A percentile compares a stretch with the other conserved stretches of the same genome.
Conservation (phyloP, 108 stramenopile species). For the Discostella pseudostelligera region DNA sequence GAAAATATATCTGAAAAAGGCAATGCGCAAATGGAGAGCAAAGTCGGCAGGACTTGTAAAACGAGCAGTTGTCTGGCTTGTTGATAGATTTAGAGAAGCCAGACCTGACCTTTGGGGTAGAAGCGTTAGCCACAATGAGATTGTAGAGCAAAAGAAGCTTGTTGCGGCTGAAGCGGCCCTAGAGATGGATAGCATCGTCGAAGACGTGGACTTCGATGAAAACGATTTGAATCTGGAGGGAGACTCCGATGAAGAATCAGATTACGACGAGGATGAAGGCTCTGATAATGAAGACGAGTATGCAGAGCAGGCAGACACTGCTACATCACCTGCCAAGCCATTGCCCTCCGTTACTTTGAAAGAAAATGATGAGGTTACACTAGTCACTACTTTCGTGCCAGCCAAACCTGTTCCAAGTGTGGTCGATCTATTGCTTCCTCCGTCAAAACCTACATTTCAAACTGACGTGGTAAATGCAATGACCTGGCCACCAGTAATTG, state of each 20-base stretch:
- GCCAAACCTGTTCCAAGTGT: constrained; percentile 70
- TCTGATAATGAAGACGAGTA: constrained; percentile 49
- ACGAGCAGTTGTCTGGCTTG: constrained; percentile 76
- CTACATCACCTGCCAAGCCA: constrained; percentile 26
- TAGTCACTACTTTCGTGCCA: constrained; percentile 57
- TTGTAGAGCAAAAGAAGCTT: constrained; percentile 55
- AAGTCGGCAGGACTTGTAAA: constrained; percentile 68
- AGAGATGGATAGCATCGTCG: constrained; percentile 67
- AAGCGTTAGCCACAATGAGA: constrained; percentile 37
- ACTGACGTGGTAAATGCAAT: constrained; percentile 62
- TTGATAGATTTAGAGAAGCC: constrained; percentile 70
- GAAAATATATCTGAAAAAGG: constrained; percentile 69
- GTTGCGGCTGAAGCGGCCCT: constrained; percentile 69
- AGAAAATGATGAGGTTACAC: constrained; percentile 57
- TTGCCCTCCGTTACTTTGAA: constrained; percentile 27
- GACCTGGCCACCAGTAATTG: constrained; percentile 75
- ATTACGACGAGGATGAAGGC: constrained; percentile 59
- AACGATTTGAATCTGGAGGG: constrained; percentile 62
- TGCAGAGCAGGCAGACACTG: constrained; percentile 38
- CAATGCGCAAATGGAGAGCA: constrained; percentile 59
- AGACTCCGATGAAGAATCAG: constrained; percentile 65
- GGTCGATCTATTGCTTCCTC: constrained; percentile 81
- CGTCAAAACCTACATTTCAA: constrained; percentile 61
- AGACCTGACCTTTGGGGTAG: constrained; percentile 68
- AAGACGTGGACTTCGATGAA: constrained; percentile 54